A percentile compares a stretch with the other conserved stretches of the same genome.
Conservation (phyloP, 441 rosid genomes). For the Croton setiger region DNA sequence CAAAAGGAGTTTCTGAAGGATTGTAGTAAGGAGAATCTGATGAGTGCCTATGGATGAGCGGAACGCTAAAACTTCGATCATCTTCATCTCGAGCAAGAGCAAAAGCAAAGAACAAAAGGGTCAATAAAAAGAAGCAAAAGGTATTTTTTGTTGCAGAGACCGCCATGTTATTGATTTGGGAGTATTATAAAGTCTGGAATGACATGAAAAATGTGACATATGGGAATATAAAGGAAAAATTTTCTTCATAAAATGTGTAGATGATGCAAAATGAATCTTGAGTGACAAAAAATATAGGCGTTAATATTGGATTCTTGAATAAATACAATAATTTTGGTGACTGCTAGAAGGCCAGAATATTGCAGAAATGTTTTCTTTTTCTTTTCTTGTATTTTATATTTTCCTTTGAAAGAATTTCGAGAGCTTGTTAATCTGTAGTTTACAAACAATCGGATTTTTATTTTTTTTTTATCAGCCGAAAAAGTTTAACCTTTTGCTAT, state of each 20-base stretch:
- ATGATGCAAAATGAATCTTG: neutral
- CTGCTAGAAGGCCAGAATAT: neutral
- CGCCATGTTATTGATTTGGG: neutral
- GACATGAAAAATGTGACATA: neutral
- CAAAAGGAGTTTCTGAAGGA: slow-evolving; percentile 9
- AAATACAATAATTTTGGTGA: neutral
- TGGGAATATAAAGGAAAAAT: neutral
- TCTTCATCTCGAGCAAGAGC: neutral
- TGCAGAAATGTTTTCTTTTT: too few species aligned
- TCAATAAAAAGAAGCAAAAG: neutral
- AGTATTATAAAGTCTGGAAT: neutral
- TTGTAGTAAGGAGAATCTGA: slow-evolving; percentile 29
- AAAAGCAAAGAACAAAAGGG: neutral
- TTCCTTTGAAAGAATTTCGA: too few species aligned
- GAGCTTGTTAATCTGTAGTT: too few species aligned
- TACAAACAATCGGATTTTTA: too few species aligned
- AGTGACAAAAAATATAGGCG: neutral
- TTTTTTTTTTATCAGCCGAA: too few species aligned
- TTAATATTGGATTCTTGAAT: neutral
- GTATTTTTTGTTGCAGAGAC: neutral
- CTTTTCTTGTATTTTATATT: too few species aligned
- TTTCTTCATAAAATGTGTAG: neutral
- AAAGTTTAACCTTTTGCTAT: too few species aligned
- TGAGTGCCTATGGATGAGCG: slow-evolving; percentile 12
- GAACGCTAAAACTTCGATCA: neutral